phyloP scores from a whole-genome alignment of 352 stramenopile genomes.

The Phytophthora brassicae region DNA sequence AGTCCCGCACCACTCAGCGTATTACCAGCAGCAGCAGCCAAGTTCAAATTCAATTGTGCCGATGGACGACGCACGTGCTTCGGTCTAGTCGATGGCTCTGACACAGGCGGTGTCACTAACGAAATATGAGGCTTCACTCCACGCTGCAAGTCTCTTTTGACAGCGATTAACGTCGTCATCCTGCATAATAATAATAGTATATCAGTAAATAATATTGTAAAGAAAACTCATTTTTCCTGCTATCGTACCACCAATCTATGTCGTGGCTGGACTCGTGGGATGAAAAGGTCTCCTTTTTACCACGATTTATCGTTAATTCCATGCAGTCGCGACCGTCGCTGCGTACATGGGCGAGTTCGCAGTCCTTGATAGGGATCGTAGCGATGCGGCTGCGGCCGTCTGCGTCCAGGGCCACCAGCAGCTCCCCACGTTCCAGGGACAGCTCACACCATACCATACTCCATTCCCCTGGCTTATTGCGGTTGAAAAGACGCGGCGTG shows the following conservation, averaged over 20 bases:
- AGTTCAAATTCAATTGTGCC: constrained; percentile 35
- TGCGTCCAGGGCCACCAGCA: constrained; percentile 68
- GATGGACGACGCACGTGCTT: constrained; percentile 38
- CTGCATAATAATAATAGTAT: constrained; percentile 32
- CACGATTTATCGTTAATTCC: constrained; percentile 61
- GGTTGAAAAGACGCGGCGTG: constrained; percentile 69
- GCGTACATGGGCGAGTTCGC: constrained; percentile 79
- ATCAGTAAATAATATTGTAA: too few relatives aligned
- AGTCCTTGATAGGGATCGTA: constrained; percentile 59
- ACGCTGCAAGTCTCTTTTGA: constrained; percentile 75
- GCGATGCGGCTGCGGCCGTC: constrained; percentile 54
- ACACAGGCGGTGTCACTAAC: constrained; percentile 60
- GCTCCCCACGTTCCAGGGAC: constrained; percentile 54
- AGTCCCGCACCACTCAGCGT: constrained; percentile 15
- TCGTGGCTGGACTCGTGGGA: constrained; percentile 85
- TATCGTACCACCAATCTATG: constrained; percentile 81
- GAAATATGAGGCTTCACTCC: constrained; percentile 63
- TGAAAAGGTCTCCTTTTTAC: constrained; percentile 85
- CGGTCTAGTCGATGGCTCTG: constrained; percentile 28
- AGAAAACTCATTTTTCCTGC: too few relatives aligned
- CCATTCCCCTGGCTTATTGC: constrained; percentile 75
- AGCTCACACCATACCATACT: constrained; percentile 81
- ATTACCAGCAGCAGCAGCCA: constrained; percentile 21
- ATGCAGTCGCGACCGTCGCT: constrained; percentile 84
- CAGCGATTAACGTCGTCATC: constrained; percentile 78